Percentiles rank a stretch among this genome's conserved stretches.
Conservation (phyloP, 805 yeast species). For the Candida silvicultrix region DNA sequence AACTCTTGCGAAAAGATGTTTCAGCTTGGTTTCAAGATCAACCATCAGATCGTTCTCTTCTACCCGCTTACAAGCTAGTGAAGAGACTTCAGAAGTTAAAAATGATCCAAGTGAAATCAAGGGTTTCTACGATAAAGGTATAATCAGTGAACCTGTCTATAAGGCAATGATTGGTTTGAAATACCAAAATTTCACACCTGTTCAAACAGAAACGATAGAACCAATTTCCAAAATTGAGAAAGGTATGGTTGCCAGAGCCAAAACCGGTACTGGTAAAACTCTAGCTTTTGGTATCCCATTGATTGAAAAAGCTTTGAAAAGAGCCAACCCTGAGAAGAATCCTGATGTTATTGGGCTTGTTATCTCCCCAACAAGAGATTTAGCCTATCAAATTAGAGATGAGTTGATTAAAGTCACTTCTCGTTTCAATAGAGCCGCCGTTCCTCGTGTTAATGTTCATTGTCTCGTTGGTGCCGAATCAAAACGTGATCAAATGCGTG, state of each 20-base stretch:
- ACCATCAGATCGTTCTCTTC: neutral
- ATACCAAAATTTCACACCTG: conserved; percentile 54
- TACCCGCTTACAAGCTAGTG: neutral
- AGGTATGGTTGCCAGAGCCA: conserved; percentile 82
- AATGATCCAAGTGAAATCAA: conserved; percentile 10
- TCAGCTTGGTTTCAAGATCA: neutral
- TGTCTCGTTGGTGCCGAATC: conserved; percentile 67
- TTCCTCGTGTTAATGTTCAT: conserved; percentile 30
- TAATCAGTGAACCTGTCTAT: conserved; percentile 23
- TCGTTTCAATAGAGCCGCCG: conserved; percentile 10
- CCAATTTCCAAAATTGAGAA: conserved; percentile 46
- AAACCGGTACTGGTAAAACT: conserved; percentile 95
- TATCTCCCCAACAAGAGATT: conserved; percentile 86
- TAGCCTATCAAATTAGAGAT: conserved; percentile 74
- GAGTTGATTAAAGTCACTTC: conserved; percentile 49
- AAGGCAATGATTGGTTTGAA: conserved; percentile 36
- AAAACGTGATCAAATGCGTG: conserved; percentile 29
- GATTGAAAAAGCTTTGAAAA: conserved; percentile 47
- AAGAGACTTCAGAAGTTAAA: too few relatives aligned
- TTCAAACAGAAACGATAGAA: conserved; percentile 56
- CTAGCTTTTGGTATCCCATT: conserved; percentile 83
- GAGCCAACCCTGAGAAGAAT: conserved; percentile 19
- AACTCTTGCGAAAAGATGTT: neutral
- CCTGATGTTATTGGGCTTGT: conserved; percentile 53
- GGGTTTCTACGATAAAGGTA: conserved; percentile 21